These are phyloP conservation scores for Asterophora lycoperdoides DNA, from an alignment of 768 basidiomycete species.

Conservation along the genomic window DNA sequence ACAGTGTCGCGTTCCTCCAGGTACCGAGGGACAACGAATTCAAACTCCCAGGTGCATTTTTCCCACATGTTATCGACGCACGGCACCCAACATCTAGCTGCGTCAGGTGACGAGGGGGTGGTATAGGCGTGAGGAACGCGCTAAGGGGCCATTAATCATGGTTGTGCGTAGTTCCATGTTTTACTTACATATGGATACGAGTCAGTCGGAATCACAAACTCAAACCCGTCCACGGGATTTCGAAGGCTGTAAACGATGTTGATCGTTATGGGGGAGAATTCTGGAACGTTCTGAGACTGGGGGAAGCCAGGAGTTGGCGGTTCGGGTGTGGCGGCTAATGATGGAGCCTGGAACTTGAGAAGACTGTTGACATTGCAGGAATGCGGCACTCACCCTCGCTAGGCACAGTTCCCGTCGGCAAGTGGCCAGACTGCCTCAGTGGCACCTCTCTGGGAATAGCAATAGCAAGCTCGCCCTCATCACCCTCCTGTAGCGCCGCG, in stretches of 20 bases:
- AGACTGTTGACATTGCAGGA: neutral
- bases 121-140: slow-evolving; percentile 93
- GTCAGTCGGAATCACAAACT: slow-evolving; percentile 79
- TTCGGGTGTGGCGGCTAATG: slow-evolving; percentile 72
- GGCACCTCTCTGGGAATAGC: slow-evolving; percentile 73
- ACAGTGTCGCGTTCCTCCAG: slow-evolving; percentile 56
- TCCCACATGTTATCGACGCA: slow-evolving; percentile 95
- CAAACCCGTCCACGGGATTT: slow-evolving; percentile 79
- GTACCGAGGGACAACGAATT: slow-evolving; percentile 87
- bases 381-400: slow-evolving; percentile 51
- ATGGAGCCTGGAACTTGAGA: slow-evolving; percentile 1
- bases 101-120: slow-evolving; percentile 79
- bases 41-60: slow-evolving; percentile 97
- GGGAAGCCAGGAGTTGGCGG: slow-evolving; percentile 59
- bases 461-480: slow-evolving; percentile 94
- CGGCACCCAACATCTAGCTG: slow-evolving; percentile 98
- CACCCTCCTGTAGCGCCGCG: slow-evolving; percentile 83
- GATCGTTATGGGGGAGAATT: slow-evolving; percentile 73
- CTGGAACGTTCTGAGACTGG: slow-evolving; percentile 39
- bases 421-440: slow-evolving; percentile 54
- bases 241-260: slow-evolving; percentile 78
- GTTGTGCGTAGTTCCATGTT: neutral
- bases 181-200: slow-evolving; percentile 77
- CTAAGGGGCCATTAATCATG: slow-evolving; percentile 36
- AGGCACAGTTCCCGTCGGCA: slow-evolving; percentile 36